Conservation (phyloP, 2,329 filamentous ascomycete species). For the Fusarium foetens region DNA sequence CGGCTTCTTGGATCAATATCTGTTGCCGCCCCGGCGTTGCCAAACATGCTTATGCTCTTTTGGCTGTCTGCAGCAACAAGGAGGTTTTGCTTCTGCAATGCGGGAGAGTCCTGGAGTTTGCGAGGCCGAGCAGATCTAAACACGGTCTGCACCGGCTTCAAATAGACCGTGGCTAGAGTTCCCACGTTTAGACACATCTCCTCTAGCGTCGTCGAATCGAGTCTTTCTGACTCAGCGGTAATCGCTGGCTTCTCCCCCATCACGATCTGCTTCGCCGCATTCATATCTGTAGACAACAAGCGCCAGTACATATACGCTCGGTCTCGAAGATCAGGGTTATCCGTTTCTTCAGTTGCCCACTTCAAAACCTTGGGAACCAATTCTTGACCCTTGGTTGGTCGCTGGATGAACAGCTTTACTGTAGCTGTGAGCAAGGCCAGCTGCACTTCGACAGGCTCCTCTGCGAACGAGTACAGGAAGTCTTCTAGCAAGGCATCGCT, state of each 20-base stretch:
- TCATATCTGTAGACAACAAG: slow-evolving; percentile 89
- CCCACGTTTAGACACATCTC: slow-evolving; percentile 98
- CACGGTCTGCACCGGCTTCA: slow-evolving; percentile 97
- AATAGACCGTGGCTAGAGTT: slow-evolving; percentile 94
- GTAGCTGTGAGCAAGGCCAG: slow-evolving; percentile 93
- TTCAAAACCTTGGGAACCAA: slow-evolving; percentile 95
- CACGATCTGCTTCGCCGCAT: slow-evolving; percentile 84
- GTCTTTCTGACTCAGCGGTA: slow-evolving; percentile 92
- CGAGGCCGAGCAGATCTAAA: slow-evolving; percentile 89
- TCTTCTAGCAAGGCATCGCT: slow-evolving; percentile 93
- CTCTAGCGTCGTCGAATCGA: slow-evolving; percentile 90
- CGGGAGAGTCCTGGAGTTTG: slow-evolving; percentile 82
- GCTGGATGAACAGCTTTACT: slow-evolving; percentile 97
- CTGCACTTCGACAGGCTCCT: slow-evolving; percentile 96
- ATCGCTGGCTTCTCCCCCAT: slow-evolving; percentile 99
- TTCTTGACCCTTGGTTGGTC: slow-evolving; percentile 92
- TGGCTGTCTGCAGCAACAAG: slow-evolving; percentile 64
- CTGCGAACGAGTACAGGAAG: slow-evolving; percentile 91
- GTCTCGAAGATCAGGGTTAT: slow-evolving; percentile 95
- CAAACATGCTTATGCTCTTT: slow-evolving; percentile 70
- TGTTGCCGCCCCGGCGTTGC: slow-evolving; percentile 61
- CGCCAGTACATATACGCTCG: slow-evolving; percentile 99
- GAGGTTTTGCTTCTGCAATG: slow-evolving; percentile 78
- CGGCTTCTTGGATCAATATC: slow-evolving; percentile 59
- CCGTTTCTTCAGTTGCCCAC: slow-evolving; percentile 99